phyloP scores from a whole-genome alignment of 2,329 filamentous ascomycete genomes.

The Gnomoniopsis sp. region DNA sequence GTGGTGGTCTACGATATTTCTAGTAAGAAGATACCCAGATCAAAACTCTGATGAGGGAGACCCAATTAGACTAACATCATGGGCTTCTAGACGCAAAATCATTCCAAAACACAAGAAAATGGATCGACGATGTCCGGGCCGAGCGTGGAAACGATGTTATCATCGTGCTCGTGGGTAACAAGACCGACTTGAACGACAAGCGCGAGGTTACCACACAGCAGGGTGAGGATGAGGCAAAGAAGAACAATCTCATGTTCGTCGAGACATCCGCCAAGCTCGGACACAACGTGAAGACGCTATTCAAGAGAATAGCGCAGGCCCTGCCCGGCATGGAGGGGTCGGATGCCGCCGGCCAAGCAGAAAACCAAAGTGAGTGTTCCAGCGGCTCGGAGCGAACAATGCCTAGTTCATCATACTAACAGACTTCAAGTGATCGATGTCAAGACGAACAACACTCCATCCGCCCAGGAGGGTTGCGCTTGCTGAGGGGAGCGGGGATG shows the following conservation, averaged over 20 bases:
- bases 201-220: conserved; percentile 94
- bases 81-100: conserved; percentile 71
- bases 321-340: conserved; percentile 96
- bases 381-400: background rate
- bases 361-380: conserved; percentile 68
- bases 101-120: conserved; percentile 98
- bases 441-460: conserved; percentile 71
- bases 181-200: conserved; percentile 98
- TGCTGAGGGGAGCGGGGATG: conserved; percentile 43
- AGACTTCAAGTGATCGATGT: conserved; percentile 77
- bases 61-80: background rate
- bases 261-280: conserved; percentile 98
- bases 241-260: conserved; percentile 97
- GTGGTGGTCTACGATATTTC: conserved; percentile 99
- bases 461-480: conserved; percentile 70
- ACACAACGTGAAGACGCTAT: conserved; percentile 96
- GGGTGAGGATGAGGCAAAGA: conserved; percentile 96
- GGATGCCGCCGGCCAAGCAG: conserved; percentile 69
- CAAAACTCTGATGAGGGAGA: conserved; percentile 5
- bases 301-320: conserved; percentile 97
- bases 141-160: conserved; percentile 98
- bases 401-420: conserved; percentile 23
- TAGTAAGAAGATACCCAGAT: conserved; percentile 47
- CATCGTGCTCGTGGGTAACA: conserved; percentile 97
- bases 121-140: conserved; percentile 96